Conservation (phyloP, 495 filamentous ascomycete species). For the Aspergillus affinis region DNA sequence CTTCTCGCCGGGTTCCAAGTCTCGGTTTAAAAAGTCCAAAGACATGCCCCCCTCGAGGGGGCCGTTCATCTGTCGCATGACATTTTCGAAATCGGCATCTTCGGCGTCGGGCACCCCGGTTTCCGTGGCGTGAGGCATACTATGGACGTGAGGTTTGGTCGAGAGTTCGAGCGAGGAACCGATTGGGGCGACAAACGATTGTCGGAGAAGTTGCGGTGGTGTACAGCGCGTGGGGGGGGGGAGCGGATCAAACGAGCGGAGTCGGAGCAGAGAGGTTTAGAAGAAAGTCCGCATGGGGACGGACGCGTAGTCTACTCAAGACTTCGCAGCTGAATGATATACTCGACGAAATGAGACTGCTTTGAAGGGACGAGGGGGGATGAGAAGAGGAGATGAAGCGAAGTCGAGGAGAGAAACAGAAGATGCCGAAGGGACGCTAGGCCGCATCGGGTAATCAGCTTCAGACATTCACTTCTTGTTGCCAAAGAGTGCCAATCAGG, state of each 20-base stretch:
- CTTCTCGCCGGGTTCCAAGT: conserved; percentile 66
- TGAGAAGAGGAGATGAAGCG: neutral
- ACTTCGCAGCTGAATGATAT: neutral
- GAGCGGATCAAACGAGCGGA: conserved; percentile 1
- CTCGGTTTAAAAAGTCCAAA: conserved; percentile 46
- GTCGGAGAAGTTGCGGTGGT: neutral
- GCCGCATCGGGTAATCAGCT: conserved; percentile 26
- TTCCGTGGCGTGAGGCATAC: conserved; percentile 52
- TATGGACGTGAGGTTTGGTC: conserved; percentile 5
- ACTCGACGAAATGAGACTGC: neutral
- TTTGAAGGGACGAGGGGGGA: neutral
- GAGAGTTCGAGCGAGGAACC: neutral
- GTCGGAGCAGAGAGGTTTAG: neutral
- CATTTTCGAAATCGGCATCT: conserved; percentile 50
- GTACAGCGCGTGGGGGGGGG: neutral
- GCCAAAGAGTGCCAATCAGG: too few species aligned
- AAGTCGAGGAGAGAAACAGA: conserved; percentile 9
- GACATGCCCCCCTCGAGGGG: conserved; percentile 35
- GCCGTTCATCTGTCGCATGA: conserved; percentile 51
- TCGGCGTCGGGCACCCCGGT: conserved; percentile 30
- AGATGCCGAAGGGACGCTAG: conserved; percentile 17
- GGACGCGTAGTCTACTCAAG: conserved; percentile 2
- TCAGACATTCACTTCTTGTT: neutral
- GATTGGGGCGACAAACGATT: neutral
- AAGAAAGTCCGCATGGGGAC: conserved; percentile 6